Evolutionary conservation across 1,139 yeast species (phyloP), one percentile per base, ranked within the genome.

Genomic region (Kurtzmaniella quercitrusa): DNA sequence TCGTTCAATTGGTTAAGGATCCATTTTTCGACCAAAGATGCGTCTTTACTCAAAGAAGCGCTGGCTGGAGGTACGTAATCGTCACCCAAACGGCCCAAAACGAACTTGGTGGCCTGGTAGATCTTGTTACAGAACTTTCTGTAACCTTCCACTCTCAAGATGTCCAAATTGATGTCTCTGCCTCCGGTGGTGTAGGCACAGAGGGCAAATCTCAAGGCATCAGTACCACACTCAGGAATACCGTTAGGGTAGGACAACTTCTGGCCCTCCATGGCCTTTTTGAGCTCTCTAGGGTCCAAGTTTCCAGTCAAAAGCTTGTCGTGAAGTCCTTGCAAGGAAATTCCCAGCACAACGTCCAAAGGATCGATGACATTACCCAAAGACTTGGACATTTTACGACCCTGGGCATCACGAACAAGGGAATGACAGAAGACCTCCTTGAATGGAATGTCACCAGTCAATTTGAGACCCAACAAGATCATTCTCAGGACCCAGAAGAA

Each of bases 111-210:
- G 46, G 98, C 98, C 73, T 93, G 98, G 77, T 89, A 93, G 58
- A 93, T 93, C 82, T 93, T 93, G 82, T 93, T 93, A 78, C 98
- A 91, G 86, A 93, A 93, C 78, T 93, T 93, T 73, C 98, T 82
- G 83, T 93, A 93, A 60, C 98, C 98, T 66, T 94, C 98, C 55
- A 93, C 96, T 73, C 98, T 87, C 66, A 90, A 75, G 58, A 93
- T 90, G 64, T 93, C 98, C 65, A 93, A 79, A 71, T 93, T 93
- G 66, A 93, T 93, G 62, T 93, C 98, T 71, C 98, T 85, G 58
- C 97, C 98, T 72, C 98, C 98, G 46, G 98, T 91, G 42, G 96
- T 85, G 75, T 93, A 93, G 45, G 98, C 97, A 80, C 98, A 93
- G 54, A 93, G 79, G 21, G 98, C 98, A 65, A 93, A 93, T 74